Base-by-base conservation (phyloP, 2,329 filamentous ascomycete genomes). In the Colletotrichum kahawae region DNA sequence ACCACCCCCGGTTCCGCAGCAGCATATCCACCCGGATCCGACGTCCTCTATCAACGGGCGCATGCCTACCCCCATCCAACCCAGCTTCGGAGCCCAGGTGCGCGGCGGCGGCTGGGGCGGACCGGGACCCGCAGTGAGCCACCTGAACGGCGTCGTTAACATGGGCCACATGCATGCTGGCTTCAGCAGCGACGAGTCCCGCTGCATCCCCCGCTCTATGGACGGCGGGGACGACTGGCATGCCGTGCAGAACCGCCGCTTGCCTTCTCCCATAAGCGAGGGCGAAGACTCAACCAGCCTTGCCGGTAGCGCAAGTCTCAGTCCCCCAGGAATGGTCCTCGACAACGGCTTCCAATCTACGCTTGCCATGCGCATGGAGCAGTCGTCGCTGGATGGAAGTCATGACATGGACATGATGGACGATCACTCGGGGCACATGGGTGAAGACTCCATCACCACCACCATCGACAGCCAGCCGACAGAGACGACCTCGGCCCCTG, bases 261-360 rank as follows among this genome's bases (percentile, higher is more conserved):
- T 91, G 2, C 90, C 90, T 3, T 92, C 90, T 6, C 90, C 90
- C n/a, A 92, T 92, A 67, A 91, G 89, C 68, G 90, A 92, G 77
- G 85, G 84, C 21, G 89, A 91, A 72, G 89, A 90, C 66, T 79
- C 78, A 9, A 80, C 75, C 18, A 76, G 74, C 59, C 66, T 54
- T 21, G 36, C 63, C 48, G 67, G 72, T 71, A 73, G 78, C 14
- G 80, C 78, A n/a, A 85, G 82, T 71, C 82, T 85, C 1, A 82
- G 82, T 48, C 83, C 80, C 16, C 79, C 78, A 43, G 81, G 78
- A 64, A 84, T 85, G 76, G 76, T 80, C 16, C 72, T 82, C 54
- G 80, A 83, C 79, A 83, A 77, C 79, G 83, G 76, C 80, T 83
- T 71, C 75, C 82, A 69, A 63, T 84, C 71, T 78, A 84, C 74